Percentiles rank a stretch among this genome's conserved stretches.
phyloP scores from a whole-genome alignment of 495 filamentous ascomycete genomes.

The Cetradonia linearis region DNA sequence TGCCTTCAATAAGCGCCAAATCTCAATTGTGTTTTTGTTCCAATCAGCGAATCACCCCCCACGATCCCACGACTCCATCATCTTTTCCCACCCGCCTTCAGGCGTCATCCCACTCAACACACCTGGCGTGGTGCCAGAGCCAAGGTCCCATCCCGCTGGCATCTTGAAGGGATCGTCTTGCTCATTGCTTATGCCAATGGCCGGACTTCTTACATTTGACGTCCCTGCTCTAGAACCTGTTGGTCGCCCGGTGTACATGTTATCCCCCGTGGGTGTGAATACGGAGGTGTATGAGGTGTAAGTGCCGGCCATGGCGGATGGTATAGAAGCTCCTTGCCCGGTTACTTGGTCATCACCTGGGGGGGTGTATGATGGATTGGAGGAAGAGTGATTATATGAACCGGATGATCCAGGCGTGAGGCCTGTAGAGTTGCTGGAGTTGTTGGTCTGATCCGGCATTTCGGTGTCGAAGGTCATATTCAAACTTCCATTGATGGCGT shows the following conservation, averaged over 20 bases:
- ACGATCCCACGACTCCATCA: constrained; percentile 20
- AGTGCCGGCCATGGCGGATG: constrained; percentile 5
- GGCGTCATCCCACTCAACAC: constrained; percentile 19
- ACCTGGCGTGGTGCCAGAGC: constrained; percentile 8
- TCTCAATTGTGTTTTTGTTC: background rate
- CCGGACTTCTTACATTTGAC: background rate
- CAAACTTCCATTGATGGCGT: constrained; percentile 2
- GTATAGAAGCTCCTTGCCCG: constrained; percentile 2
- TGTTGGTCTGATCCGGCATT: constrained; percentile 20
- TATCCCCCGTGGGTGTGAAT: background rate
- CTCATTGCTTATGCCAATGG: background rate
- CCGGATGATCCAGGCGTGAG: constrained; percentile 18
- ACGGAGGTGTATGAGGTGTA: background rate
- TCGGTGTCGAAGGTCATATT: constrained; percentile 17
- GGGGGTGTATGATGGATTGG: constrained; percentile 22
- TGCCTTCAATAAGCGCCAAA: background rate
- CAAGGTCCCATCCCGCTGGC: constrained; percentile 14
- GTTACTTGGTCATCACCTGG: constrained; percentile 11
- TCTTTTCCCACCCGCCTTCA: constrained; percentile 19
- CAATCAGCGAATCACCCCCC: background rate
- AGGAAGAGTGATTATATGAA: constrained; percentile 19
- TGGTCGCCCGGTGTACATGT: background rate
- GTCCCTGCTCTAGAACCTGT: background rate
- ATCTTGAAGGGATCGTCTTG: constrained; percentile 18
- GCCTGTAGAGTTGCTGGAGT: constrained; percentile 16